Percentiles rank a stretch among this genome's conserved stretches.
Conservation (phyloP, 495 filamentous ascomycete species). For the Aspergillus leporis region DNA sequence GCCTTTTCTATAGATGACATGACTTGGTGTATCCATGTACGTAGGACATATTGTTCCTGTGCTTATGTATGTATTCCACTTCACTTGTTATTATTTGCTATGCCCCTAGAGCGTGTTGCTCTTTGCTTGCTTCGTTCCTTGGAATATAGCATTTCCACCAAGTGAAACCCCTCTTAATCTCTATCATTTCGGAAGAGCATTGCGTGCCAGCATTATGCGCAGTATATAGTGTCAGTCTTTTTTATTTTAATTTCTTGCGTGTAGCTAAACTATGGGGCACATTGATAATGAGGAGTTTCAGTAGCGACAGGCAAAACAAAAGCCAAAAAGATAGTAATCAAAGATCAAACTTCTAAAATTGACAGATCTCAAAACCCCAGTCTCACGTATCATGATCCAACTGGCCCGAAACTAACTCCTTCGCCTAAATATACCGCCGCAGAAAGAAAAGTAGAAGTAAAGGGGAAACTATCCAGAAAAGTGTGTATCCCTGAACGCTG, state of each 20-base stretch:
- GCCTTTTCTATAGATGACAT: slow-evolving; percentile 20
- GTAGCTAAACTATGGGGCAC: not conserved
- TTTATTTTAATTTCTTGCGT: slow-evolving; percentile 2
- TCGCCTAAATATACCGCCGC: slow-evolving; percentile 6
- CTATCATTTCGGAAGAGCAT: too few relatives aligned
- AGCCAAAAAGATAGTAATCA: not conserved
- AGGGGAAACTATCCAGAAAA: not conserved
- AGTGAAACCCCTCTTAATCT: not conserved
- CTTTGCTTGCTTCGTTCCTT: not conserved
- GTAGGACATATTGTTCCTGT: slow-evolving; percentile 15
- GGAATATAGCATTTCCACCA: not conserved
- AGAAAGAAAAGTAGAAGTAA: slow-evolving; percentile 3
- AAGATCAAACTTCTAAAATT: not conserved
- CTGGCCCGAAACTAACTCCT: slow-evolving; percentile 2
- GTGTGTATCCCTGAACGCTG: not conserved
- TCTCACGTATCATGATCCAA: slow-evolving; percentile 2
- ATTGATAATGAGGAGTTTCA: slow-evolving; percentile 7
- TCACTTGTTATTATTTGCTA: slow-evolving; percentile 9
- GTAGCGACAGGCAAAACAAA: slow-evolving; percentile 7
- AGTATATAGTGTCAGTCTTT: slow-evolving; percentile 6
- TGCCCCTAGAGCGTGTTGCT: slow-evolving; percentile 11
- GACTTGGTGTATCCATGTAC: slow-evolving; percentile 19
- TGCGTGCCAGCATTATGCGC: slow-evolving; percentile 8
- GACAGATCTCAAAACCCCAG: not conserved
- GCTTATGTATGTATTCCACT: slow-evolving; percentile 10